phyloP scores from a whole-genome alignment of 169 alveolate species.

The Plasmodium gonderi region DNA sequence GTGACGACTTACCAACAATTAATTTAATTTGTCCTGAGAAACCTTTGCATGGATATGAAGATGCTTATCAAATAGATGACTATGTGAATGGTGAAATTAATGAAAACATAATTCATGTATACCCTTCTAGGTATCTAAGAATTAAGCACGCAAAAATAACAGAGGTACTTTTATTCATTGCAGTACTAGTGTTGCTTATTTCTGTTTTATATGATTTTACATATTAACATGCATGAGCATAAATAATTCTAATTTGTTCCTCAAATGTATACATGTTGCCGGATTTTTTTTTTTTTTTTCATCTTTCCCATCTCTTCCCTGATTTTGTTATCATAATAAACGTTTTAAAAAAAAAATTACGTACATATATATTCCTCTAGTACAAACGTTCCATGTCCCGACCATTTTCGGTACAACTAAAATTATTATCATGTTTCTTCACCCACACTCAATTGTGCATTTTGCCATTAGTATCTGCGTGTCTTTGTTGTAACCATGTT shows the following conservation, averaged over 20 bases:
- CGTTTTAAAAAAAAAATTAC: not conserved
- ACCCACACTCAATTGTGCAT: too few relatives aligned
- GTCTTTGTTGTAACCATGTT: not conserved
- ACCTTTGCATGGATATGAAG: slow-evolving; percentile 66
- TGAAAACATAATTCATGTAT: slow-evolving; percentile 67
- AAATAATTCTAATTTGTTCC: not conserved
- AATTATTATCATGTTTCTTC: not conserved
- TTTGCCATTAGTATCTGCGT: too few relatives aligned
- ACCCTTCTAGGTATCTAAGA: slow-evolving; percentile 59
- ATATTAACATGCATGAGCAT: slow-evolving; percentile 1
- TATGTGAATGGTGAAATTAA: slow-evolving; percentile 61
- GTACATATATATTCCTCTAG: not conserved
- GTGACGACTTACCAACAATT: slow-evolving; percentile 29
- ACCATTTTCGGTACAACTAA: not conserved
- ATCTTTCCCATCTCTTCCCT: not conserved
- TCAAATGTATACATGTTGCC: not conserved
- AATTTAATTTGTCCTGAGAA: slow-evolving; percentile 61
- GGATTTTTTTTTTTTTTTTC: not conserved
- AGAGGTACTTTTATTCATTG: slow-evolving; percentile 15
- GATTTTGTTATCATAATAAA: not conserved
- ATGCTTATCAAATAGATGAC: slow-evolving; percentile 71
- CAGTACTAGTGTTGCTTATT: slow-evolving; percentile 14
- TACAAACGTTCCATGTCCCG: not conserved
- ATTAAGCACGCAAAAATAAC: slow-evolving; percentile 54
- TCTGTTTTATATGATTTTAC: slow-evolving; percentile 39